Conservation (phyloP, 345 rosid genomes). For the Gossypium longicalyx region DNA sequence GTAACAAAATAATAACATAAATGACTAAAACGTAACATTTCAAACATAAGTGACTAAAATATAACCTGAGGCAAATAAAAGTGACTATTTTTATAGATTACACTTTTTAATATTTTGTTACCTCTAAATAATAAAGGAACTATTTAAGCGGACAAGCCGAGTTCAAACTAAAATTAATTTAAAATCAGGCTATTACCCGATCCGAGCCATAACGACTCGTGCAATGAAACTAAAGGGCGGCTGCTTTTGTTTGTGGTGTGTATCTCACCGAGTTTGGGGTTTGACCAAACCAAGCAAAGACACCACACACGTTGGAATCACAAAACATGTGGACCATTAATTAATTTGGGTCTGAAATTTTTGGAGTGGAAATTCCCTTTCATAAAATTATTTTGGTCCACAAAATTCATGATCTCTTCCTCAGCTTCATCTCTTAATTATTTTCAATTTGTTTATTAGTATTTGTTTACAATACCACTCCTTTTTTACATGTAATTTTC, state of each 20-base stretch:
- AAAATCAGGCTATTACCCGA: no score
- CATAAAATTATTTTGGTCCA: neutral
- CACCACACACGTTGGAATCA: constrained; percentile 7
- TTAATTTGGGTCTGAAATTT: neutral
- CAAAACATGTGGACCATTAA: neutral
- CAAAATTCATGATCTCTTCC: neutral
- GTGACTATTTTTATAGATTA: no score
- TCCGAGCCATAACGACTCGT: no score
- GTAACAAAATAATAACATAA: no score
- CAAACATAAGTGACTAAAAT: no score
- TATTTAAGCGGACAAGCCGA: no score
- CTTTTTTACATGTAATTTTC: neutral
- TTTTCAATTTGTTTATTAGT: neutral
- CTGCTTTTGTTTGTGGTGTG: neutral
- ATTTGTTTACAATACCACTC: neutral
- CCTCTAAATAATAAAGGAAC: no score
- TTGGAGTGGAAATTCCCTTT: neutral
- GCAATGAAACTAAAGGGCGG: neutral
- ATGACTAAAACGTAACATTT: no score
- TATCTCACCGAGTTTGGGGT: constrained; percentile 11
- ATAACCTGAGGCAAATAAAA: no score
- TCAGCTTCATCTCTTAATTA: neutral
- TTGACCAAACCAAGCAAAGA: neutral
- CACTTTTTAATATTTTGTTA: no score
- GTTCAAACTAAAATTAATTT: no score